Base-by-base conservation (phyloP, 305 asterid species). In the Fraxinus xanthoxyloides region DNA sequence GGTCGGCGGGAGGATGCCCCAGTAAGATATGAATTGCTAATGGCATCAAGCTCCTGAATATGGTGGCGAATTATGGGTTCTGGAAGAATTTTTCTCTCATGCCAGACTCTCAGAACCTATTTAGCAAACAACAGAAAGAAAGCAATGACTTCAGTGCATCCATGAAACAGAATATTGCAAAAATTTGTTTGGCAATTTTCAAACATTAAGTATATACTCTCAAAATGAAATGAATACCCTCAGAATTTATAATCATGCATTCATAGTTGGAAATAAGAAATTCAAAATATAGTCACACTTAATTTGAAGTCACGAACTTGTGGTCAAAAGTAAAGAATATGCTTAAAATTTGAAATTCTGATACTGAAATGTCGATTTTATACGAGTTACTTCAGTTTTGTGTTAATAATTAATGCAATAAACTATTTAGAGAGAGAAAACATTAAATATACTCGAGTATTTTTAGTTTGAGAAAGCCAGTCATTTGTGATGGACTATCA, bases 81-180 rank as follows among this genome's bases (percentile, higher is more conserved):
- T 34, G 98, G 97, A 84, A 95, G 90, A 79, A 93, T 89, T 86
- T 88, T 95, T 73, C 97, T 91, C 82, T 95, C 97, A 87, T 90
- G 97, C 98, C 98, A 31, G 32, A 31, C 98, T 89, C 86, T 93
- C 89, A 95, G 87, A 88, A 95, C 98, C 98, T 95, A 87, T 79
- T 84, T 72, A 87, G 63, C 76, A 83, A 81, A 7, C 65, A 76
- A 81, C 61, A 77, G 79, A 76, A 48, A 78, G 72, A 65, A 75
- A 89, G 26, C 28, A 56, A 56, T 75, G 21, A 69, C 28, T 10
- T 69, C 75, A 10, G 9, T 28, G 54, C 8, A 56, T 67, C 65
- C 56, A 73, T 12, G 0, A 43, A 84, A 46, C 43, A 46, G 67
- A 82, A 19, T 32, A 74, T 77, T 76, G 67, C 23, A 19, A 34